These are phyloP conservation scores for Penicillium sp. DNA, from an alignment of 2,329 filamentous ascomycete species.

Conservation along the genomic window DNA sequence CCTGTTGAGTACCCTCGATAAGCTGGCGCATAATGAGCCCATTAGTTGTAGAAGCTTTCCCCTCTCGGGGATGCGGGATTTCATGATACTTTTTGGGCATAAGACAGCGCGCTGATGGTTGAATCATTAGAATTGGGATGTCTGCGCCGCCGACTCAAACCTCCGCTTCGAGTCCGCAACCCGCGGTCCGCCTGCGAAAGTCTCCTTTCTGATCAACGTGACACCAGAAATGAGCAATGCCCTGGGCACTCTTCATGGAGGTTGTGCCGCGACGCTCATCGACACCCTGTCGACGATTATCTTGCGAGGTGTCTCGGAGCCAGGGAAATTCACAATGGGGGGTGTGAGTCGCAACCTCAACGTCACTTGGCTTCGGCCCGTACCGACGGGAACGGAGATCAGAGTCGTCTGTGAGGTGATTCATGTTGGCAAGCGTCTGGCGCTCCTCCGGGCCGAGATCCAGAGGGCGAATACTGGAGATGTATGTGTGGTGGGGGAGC, in stretches of 20 bases:
- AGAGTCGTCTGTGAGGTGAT: slow-evolving; percentile 54
- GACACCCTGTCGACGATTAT: slow-evolving; percentile 59
- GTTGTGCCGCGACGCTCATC: slow-evolving; percentile 62
- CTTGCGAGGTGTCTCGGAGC: slow-evolving; percentile 50
- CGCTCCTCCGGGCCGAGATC: slow-evolving; percentile 51
- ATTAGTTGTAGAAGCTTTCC: no score
- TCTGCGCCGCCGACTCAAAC: slow-evolving; percentile 24
- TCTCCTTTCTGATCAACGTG: slow-evolving; percentile 48
- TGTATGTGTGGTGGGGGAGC: slow-evolving; percentile 55
- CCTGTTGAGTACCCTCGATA: neutral
- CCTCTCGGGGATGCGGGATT: no score
- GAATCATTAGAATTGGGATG: slow-evolving; percentile 25
- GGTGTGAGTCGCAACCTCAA: slow-evolving; percentile 62
- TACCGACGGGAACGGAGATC: slow-evolving; percentile 47
- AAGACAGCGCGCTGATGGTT: no score
- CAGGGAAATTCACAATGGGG: slow-evolving; percentile 56
- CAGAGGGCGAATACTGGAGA: slow-evolving; percentile 48
- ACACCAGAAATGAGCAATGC: slow-evolving; percentile 87
- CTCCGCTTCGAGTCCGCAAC: slow-evolving; percentile 37
- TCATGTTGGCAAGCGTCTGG: slow-evolving; percentile 51
- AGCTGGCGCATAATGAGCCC: neutral
- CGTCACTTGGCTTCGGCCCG: slow-evolving; percentile 62
- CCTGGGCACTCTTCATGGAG: slow-evolving; percentile 87
- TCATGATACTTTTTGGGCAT: no score
- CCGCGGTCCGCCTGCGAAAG: slow-evolving; percentile 28